Base-by-base conservation (phyloP, 345 rosid species). In the Microthlaspi erraticum region DNA sequence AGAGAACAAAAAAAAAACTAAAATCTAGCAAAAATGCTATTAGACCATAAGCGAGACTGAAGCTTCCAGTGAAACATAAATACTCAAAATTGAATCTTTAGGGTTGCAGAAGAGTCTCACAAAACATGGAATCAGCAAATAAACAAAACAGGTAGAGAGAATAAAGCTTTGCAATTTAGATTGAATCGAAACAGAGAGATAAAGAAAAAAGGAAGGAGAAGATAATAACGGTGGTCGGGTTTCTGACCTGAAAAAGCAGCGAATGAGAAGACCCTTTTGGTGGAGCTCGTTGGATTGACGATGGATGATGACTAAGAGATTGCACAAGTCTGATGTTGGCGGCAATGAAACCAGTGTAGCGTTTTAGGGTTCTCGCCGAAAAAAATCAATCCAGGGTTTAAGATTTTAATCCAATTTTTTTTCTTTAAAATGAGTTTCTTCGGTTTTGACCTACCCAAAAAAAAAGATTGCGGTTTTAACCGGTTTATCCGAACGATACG, bases 181-280 rank as follows among this genome's bases (percentile, higher is more conserved):
- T 20, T 62, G 33, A 34, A 44, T 20, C 53, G 6, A 10, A n/a
- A 5, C 5, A 26, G 26, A 42, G 18, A 23, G 49, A 60, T 2
- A 14, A 63, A 16, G 12, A 29, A 14, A 63, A 16, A 17, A 29
- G 31, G 29, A 36, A 46, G 18, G 41, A 59, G 34, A 51, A 41
- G 43, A 36, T 36, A 18, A 1, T 18, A 17, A 39, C 0, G 34
- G 19, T 19, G 0, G n/a, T 43, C n/a, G 46, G 43, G 11, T 7
- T 71, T 33, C 56, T 46, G 29, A 72, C 71, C 71, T 64, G 77
- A 50, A 64, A 55, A 64, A n/a, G n/a, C 41, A 18, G 60, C 32
- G 6, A 58, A 66, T 61, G 46, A 14, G 54, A 51, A 65, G 53
- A 34, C 18, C 5, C 39, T 10, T 46, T 10, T 46, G 9, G 65